Conservation (phyloP, 2,329 filamentous ascomycete genomes). For the Ophiostoma ips region DNA sequence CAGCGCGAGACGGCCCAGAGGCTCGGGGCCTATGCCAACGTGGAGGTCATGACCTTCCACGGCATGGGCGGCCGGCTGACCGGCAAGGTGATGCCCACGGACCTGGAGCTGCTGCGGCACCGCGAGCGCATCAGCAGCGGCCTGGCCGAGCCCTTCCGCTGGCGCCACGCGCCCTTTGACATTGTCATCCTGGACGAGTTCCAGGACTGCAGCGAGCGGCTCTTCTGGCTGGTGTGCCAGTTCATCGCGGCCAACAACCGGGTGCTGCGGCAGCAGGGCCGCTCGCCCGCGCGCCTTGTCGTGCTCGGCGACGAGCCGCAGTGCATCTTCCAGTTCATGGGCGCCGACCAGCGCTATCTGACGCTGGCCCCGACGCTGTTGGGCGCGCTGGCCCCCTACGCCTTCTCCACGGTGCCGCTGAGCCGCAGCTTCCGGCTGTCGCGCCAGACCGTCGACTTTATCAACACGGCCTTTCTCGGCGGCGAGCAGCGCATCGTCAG, state of each 20-base stretch:
- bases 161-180: not conserved
- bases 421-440: not conserved
- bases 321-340: not conserved
- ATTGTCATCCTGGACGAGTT: not conserved
- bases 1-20: not conserved
- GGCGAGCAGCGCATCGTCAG: not conserved
- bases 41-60: not conserved
- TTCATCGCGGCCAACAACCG: not conserved
- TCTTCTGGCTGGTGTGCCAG: not conserved
- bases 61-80: not conserved
- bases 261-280: not conserved
- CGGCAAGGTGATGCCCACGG: not conserved
- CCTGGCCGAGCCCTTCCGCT: too few species aligned
- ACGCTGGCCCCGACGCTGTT: not conserved
- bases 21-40: not conserved
- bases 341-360: not conserved
- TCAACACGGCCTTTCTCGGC: not conserved
- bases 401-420: not conserved
- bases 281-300: not conserved
- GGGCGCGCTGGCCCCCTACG: not conserved
- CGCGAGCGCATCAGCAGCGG: not conserved
- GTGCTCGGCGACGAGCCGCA: not conserved
- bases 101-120: not conserved
- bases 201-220: not conserved
- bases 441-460: not conserved